phyloP scores from a whole-genome alignment of 306 rosid genomes.

The Canavalia gladiata region DNA sequence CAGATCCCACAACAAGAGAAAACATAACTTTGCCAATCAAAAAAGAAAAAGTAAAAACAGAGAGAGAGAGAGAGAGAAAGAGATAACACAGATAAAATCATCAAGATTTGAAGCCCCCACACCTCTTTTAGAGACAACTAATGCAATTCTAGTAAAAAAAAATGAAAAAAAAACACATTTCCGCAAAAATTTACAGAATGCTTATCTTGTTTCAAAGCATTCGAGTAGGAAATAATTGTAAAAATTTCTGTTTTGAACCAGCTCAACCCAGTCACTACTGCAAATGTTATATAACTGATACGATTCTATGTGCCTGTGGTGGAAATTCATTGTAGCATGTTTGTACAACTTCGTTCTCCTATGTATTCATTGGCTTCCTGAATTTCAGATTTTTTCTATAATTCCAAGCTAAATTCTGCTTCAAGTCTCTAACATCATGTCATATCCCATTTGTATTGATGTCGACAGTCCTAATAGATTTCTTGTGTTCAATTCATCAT shows the following conservation, averaged over 20 bases:
- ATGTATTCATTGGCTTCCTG: background rate
- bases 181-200: background rate
- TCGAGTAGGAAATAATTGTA: background rate
- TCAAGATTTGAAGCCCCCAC: background rate
- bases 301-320: background rate
- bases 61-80: too few species aligned
- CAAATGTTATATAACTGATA: background rate
- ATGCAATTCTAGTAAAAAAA: background rate
- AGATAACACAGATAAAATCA: background rate
- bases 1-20: background rate
- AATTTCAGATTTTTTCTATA: background rate
- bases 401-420: background rate
- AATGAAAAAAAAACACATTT: background rate
- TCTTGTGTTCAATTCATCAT: background rate
- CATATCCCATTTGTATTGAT: background rate
- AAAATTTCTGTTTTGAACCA: constrained; percentile 1
- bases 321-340: background rate
- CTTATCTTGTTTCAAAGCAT: constrained; percentile 2
- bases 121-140: constrained; percentile 26
- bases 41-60: too few species aligned
- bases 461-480: background rate
- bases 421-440: background rate
- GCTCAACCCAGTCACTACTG: background rate
- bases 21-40: background rate
- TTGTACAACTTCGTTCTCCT: background rate